These are phyloP conservation scores for Gentiana straminea DNA, from an alignment of 257 asterid species.

Conservation along the genomic window DNA sequence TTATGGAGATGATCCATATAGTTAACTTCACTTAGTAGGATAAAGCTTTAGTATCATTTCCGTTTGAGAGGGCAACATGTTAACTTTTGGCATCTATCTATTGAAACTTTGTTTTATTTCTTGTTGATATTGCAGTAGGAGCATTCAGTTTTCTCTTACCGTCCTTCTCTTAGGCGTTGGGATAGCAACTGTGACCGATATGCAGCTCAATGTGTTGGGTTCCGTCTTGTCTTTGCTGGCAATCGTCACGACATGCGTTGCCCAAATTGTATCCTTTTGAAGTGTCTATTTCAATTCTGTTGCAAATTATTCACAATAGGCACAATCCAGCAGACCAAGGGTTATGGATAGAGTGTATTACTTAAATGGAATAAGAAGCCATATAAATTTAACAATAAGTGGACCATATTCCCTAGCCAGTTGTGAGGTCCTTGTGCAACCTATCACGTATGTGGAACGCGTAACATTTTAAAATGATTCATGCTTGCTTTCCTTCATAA, in stretches of 20 bases:
- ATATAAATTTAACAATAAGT: no score
- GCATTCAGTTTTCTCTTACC: constrained; percentile 51
- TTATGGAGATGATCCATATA: no score
- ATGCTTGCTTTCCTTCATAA: no score
- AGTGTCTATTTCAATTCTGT: constrained; percentile 4
- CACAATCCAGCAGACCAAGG: no score
- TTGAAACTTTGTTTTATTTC: constrained; percentile 1
- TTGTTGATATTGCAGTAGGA: constrained; percentile 49
- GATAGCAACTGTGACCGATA: constrained; percentile 81
- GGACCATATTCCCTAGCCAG: no score
- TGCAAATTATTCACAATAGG: no score
- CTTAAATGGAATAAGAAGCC: no score
- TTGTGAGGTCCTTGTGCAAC: no score
- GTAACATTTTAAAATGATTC: no score
- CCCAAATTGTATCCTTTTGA: constrained; percentile 83
- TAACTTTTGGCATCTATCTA: constrained; percentile 8
- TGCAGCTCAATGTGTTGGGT: constrained; percentile 81
- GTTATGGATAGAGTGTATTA: no score
- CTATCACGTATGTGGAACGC: no score
- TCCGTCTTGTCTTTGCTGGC: constrained; percentile 76
- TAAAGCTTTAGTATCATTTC: constrained; percentile 2
- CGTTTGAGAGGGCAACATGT: not conserved
- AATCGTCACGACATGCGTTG: constrained; percentile 73
- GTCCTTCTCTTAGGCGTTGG: constrained; percentile 85
- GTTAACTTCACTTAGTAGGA: no score